These are phyloP conservation scores for Eucalyptus pauciflora DNA, from an alignment of 345 rosid genomes.

Conservation along the genomic window DNA sequence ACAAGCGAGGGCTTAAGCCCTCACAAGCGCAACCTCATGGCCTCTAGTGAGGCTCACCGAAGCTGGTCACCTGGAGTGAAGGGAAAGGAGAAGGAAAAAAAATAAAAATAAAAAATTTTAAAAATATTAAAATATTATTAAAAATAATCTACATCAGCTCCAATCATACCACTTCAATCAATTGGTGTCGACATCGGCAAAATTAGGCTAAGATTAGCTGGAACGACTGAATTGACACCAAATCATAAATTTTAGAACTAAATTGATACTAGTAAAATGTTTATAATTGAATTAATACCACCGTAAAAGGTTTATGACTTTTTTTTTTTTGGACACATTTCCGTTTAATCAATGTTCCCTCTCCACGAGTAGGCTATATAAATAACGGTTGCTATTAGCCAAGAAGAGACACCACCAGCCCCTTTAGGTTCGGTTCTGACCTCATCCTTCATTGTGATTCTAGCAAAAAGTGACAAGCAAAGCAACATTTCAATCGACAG, in stretches of 20 bases:
- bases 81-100: too few relatives aligned
- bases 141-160: rapidly evolving
- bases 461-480: neutral
- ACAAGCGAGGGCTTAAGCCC: too few relatives aligned
- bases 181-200: too few relatives aligned
- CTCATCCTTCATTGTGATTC: neutral
- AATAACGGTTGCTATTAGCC: neutral
- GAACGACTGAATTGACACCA: rapidly evolving
- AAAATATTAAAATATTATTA: too few relatives aligned
- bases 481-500: neutral
- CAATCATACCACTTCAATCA: rapidly evolving
- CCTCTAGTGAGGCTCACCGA: rapidly evolving
- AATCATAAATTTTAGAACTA: too few relatives aligned
- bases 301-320: rapidly evolving
- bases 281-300: too few relatives aligned
- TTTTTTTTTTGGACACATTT: too few relatives aligned
- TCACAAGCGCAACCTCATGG: too few relatives aligned
- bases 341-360: neutral
- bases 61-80: too few relatives aligned
- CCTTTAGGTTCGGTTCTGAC: neutral
- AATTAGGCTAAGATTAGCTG: too few relatives aligned
- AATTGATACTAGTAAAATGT: too few relatives aligned
- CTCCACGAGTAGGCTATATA: neutral
- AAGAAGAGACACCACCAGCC: neutral
- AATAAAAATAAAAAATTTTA: too few relatives aligned